Conservation (phyloP, 257 asterid species). For the Thymus quinquecostatus region DNA sequence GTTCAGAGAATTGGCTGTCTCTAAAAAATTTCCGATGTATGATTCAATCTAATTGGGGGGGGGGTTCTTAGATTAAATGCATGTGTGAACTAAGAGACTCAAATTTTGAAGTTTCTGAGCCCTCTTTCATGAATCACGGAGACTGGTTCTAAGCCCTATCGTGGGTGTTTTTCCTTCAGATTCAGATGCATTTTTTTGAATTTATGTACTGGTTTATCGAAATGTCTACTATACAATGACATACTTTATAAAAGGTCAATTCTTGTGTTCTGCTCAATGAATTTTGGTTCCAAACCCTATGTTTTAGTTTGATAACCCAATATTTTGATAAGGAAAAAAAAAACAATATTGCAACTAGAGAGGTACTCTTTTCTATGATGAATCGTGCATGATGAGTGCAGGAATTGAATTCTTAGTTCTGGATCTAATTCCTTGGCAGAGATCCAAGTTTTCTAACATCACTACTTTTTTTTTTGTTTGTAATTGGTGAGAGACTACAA, state of each 20-base stretch:
- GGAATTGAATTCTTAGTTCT: background rate
- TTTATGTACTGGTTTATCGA: background rate
- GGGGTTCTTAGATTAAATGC: background rate
- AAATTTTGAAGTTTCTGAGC: background rate
- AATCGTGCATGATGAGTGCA: background rate
- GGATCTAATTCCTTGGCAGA: background rate
- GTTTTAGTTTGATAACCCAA: background rate
- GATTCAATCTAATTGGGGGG: background rate
- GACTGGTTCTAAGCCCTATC: background rate
- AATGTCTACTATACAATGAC: background rate
- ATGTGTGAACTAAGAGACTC: background rate
- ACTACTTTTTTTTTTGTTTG: background rate
- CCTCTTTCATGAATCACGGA: background rate
- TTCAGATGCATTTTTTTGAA: background rate
- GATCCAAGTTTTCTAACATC: background rate
- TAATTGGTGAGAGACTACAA: background rate
- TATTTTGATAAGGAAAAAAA: background rate
- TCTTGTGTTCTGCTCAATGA: background rate
- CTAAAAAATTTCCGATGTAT: constrained; percentile 57
- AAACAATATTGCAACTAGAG: background rate
- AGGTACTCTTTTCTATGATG: background rate
- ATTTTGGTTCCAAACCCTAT: background rate
- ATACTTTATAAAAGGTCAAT: background rate
- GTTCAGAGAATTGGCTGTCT: constrained; percentile 80
- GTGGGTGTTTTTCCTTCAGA: background rate